Evolutionary conservation across 768 basidiomycete species (phyloP), one percentile per base, ranked within the genome.

Genomic region (Nidularia sp.): DNA sequence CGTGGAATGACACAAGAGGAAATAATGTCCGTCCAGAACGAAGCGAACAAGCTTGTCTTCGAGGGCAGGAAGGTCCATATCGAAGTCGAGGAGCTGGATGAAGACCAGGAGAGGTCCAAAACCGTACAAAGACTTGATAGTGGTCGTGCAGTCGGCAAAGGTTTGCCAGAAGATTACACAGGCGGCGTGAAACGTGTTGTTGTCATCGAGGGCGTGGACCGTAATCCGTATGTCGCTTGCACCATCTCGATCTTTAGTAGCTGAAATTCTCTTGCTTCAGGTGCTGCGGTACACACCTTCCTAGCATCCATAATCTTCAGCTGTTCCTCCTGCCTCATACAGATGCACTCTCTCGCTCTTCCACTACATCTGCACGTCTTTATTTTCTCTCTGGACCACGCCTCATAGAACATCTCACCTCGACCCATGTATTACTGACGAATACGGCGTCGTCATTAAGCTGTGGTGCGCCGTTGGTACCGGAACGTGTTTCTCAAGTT

Each of bases 351-450:
- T 73, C 86, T 36, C 79, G 86, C 7, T 78, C 85, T 6, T 72
- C 73, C 12, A 77, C 81, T 2, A 78, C 81, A 0, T 84, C 85
- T 52, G 83, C 81, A 22, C 84, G 91, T 25, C 76, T 95, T 4
- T 90, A 84, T 70, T 94, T 97, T 71, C 76, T 88, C 47, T 71
- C 84, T n/a, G 93, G 93, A 4, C 85, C 88, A 12, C 84, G 93
- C 22, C 76, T 92, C 5, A 79, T 88, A 43, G 61, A 72, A 2
- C 76, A 89, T 60, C 71, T 93, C 49, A 71, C 78, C 2, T 72
- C 78, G 2, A 73, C 82, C 0, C 86, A 90, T 58, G 64, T 68
- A 8, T 62, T 77, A 4, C 74, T 93, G 34, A 72, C 81, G 2
- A 65, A 64, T 44, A 76, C 86, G 0, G 77, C 90, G 0, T 69